Percentiles rank a stretch among this genome's conserved stretches.
Conservation (phyloP, 257 asterid genomes). For the Avicennia marina region DNA sequence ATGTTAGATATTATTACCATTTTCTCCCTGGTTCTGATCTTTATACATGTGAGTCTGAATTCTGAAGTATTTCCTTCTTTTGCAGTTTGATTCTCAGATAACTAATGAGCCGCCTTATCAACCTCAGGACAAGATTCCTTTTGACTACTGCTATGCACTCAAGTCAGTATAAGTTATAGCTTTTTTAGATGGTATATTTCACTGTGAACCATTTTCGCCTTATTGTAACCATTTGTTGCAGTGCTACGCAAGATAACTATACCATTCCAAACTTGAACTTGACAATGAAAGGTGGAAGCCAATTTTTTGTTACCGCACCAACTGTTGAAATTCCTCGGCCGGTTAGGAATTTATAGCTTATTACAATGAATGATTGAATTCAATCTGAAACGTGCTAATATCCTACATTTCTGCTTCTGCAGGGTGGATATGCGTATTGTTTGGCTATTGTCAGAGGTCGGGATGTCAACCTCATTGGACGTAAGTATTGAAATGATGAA, state of each 20-base stretch:
- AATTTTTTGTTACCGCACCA: slow-evolving; percentile 42
- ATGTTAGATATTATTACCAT: slow-evolving; percentile 22
- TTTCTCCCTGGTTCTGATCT: background rate
- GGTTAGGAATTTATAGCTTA: slow-evolving; percentile 33
- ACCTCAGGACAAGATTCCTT: slow-evolving; percentile 41
- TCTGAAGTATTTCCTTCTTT: slow-evolving; percentile 7
- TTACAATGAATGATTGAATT: background rate
- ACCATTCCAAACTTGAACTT: slow-evolving; percentile 58
- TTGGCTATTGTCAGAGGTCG: slow-evolving; percentile 74
- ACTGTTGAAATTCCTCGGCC: slow-evolving; percentile 34
- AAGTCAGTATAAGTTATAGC: slow-evolving; percentile 35
- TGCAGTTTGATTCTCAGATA: slow-evolving; percentile 65
- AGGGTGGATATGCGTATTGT: slow-evolving; percentile 62
- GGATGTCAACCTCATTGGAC: slow-evolving; percentile 86
- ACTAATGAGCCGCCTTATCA: slow-evolving; percentile 47
- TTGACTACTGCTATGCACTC: slow-evolving; percentile 71
- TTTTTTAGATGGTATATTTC: background rate
- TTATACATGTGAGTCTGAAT: background rate
- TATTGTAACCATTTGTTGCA: slow-evolving; percentile 27
- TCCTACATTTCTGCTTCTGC: slow-evolving; percentile 9
- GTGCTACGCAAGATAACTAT: slow-evolving; percentile 47
- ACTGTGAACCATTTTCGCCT: slow-evolving; percentile 13
- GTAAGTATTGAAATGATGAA: slow-evolving; percentile 47
- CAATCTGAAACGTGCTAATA: slow-evolving; percentile 22
- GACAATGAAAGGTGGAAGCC: slow-evolving; percentile 78